A percentile compares a stretch with the other conserved stretches of the same genome.
phyloP scores from a whole-genome alignment of 345 rosid genomes.

The Erysimum cheiranthoides region DNA sequence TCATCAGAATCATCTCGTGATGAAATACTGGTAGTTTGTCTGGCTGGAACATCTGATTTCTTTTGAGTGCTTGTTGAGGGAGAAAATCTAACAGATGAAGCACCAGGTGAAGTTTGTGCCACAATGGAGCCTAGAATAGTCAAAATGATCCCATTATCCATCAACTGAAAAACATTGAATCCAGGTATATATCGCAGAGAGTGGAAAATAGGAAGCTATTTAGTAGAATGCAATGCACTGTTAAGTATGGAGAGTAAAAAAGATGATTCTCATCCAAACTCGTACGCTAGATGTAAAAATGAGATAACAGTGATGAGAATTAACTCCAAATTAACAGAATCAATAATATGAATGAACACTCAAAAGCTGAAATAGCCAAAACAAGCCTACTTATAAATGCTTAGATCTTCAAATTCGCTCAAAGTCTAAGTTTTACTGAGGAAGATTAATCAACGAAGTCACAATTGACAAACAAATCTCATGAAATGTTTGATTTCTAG shows the following conservation, averaged over 20 bases:
- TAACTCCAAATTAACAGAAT: neutral
- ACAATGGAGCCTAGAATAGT: slow-evolving; percentile 37
- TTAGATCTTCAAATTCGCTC: slow-evolving; percentile 6
- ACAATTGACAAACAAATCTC: slow-evolving; percentile 6
- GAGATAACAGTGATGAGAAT: neutral
- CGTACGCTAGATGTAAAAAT: slow-evolving; percentile 1
- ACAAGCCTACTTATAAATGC: neutral
- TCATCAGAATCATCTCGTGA: slow-evolving; percentile 93
- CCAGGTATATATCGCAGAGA: slow-evolving; percentile 3
- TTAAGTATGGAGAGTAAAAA: neutral
- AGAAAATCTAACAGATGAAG: slow-evolving; percentile 36
- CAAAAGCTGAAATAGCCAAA: neutral
- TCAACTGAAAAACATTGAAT: slow-evolving; percentile 13
- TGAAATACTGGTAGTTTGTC: slow-evolving; percentile 84
- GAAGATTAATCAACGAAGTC: neutral
- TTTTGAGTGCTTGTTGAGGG: slow-evolving; percentile 49
- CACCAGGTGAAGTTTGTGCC: slow-evolving; percentile 38
- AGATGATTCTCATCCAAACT: slow-evolving; percentile 14
- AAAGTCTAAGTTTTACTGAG: neutral
- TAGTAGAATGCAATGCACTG: neutral
- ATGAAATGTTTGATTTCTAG: slow-evolving; percentile 13
- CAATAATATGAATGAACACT: neutral
- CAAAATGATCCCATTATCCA: slow-evolving; percentile 9
- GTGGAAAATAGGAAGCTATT: too few species aligned
- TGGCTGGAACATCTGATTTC: slow-evolving; percentile 55